phyloP scores from a whole-genome alignment of 805 yeast species.

The Ogataea ramenticola region DNA sequence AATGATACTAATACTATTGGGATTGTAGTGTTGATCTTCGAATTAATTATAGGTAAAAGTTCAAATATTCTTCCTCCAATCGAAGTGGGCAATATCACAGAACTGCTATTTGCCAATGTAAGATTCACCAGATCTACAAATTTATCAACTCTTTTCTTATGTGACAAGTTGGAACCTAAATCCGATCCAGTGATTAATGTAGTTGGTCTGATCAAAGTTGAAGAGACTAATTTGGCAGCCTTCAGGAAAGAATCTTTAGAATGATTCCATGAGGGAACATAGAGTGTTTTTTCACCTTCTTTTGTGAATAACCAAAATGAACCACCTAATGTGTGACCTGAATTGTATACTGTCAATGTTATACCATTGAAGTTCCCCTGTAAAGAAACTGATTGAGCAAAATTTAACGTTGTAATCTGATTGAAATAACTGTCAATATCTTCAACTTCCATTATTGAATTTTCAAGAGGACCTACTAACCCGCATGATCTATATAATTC shows the following conservation, averaged over 20 bases:
- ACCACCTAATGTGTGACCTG: constrained; percentile 94
- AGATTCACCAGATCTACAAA: constrained; percentile 58
- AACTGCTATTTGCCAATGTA: constrained; percentile 66
- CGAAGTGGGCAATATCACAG: constrained; percentile 77
- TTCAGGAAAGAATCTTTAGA: constrained; percentile 79
- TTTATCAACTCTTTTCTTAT: constrained; percentile 54
- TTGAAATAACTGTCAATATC: constrained; percentile 83
- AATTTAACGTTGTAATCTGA: constrained; percentile 59
- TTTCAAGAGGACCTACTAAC: constrained; percentile 60
- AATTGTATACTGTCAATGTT: constrained; percentile 71
- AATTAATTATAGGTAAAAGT: constrained; percentile 38
- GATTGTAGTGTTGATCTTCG: constrained; percentile 23
- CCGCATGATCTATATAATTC: constrained; percentile 74
- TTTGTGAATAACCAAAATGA: constrained; percentile 76
- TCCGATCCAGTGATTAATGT: constrained; percentile 71
- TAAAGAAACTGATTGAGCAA: constrained; percentile 64
- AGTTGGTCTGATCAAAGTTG: constrained; percentile 68
- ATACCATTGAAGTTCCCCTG: constrained; percentile 54
- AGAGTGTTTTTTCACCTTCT: constrained; percentile 72
- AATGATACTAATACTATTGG: constrained; percentile 75
- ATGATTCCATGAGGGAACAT: constrained; percentile 94
- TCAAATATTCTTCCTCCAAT: constrained; percentile 79
- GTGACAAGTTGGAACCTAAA: constrained; percentile 56
- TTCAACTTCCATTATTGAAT: constrained; percentile 51
- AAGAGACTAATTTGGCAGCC: constrained; percentile 52